Conservation (phyloP, 1,139 yeast species). For the Diutina rugosa region DNA sequence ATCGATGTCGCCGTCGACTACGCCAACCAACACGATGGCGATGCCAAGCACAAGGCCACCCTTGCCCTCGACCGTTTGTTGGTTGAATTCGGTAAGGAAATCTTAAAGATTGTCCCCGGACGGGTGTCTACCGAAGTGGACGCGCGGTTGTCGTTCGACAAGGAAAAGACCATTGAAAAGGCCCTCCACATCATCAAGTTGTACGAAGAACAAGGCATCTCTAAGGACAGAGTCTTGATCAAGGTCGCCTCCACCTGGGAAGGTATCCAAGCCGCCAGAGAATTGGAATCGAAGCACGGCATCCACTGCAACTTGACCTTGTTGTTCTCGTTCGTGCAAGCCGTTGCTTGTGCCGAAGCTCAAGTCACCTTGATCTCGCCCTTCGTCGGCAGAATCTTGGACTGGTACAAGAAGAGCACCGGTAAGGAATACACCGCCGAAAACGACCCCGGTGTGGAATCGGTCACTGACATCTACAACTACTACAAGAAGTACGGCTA, state of each 20-base stretch:
- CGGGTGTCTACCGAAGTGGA: slow-evolving; percentile 99
- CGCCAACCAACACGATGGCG: slow-evolving; percentile 56
- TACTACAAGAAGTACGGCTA: slow-evolving; percentile 96
- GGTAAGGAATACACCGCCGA: slow-evolving; percentile 76
- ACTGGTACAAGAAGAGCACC: slow-evolving; percentile 93
- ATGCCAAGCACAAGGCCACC: slow-evolving; percentile 37
- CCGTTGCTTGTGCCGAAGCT: slow-evolving; percentile 99
- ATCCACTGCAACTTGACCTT: slow-evolving; percentile 94
- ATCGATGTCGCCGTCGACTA: slow-evolving; percentile 85
- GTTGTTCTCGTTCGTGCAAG: slow-evolving; percentile 90
- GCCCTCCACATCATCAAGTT: slow-evolving; percentile 79
- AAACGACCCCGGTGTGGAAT: slow-evolving; percentile 90
- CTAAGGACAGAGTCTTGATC: slow-evolving; percentile 82
- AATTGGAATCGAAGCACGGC: slow-evolving; percentile 80
- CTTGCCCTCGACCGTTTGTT: slow-evolving; percentile 84
- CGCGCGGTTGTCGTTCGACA: slow-evolving; percentile 93
- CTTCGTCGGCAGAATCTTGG: slow-evolving; percentile 97
- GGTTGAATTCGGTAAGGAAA: slow-evolving; percentile 93
- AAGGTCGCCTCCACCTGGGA: slow-evolving; percentile 98
- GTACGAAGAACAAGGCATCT: slow-evolving; percentile 73
- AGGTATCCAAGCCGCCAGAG: slow-evolving; percentile 98
- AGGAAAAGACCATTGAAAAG: slow-evolving; percentile 83
- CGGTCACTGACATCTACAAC: slow-evolving; percentile 83
- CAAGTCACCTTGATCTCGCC: slow-evolving; percentile 93
- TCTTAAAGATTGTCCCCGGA: slow-evolving; percentile 93